Conservation (phyloP, 2,329 filamentous ascomycete genomes). For the Pseudogymnoascus destructans region DNA sequence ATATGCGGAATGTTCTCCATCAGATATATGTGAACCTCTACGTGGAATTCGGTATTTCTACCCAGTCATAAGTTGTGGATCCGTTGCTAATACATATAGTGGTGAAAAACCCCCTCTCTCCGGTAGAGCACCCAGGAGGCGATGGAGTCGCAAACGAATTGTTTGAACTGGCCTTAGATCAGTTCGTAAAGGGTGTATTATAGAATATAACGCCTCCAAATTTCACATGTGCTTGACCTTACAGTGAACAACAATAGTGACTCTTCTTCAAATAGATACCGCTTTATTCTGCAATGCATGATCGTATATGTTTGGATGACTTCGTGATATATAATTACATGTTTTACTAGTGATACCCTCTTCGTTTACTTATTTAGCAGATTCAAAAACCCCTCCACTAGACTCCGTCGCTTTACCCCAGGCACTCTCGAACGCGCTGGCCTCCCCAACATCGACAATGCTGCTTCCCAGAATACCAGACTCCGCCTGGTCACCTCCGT, state of each 20-base stretch:
- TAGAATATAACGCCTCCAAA: constrained; percentile 20
- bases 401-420: constrained; percentile 50
- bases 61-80: neutral
- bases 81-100: constrained; percentile 32
- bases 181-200: constrained; percentile 58
- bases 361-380: constrained; percentile 1
- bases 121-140: constrained; percentile 55
- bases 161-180: constrained; percentile 60
- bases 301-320: neutral
- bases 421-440: constrained; percentile 48
- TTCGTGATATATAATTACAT: constrained; percentile 9
- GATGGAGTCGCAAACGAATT: constrained; percentile 59
- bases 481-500: constrained; percentile 9
- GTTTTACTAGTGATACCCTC: neutral
- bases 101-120: constrained; percentile 56
- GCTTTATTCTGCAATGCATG: neutral
- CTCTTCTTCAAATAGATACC: neutral
- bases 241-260: neutral
- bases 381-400: neutral
- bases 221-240: neutral
- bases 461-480: constrained; percentile 32
- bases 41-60: constrained; percentile 70
- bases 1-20: constrained; percentile 86
- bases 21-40: constrained; percentile 98
- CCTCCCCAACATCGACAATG: constrained; percentile 38